Conservation (phyloP, 2,329 filamentous ascomycete genomes). For the Cytospora leucostoma region DNA sequence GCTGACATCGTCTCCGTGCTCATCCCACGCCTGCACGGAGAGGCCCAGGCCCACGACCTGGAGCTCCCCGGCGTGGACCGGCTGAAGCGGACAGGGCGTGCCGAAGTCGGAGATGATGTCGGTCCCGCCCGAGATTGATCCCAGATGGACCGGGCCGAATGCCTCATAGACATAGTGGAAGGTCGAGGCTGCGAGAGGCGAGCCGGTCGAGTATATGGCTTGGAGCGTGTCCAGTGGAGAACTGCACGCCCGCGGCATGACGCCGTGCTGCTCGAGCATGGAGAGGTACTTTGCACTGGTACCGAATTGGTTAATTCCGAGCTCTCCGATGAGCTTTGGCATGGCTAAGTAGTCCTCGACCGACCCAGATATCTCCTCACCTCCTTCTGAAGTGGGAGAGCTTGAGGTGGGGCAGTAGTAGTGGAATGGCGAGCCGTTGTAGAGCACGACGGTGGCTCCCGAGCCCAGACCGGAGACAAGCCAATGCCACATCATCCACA, state of each 20-base stretch:
- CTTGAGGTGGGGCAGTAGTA: no score
- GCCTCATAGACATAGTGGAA: no score
- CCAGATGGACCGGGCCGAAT: no score
- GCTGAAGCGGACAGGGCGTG: no score
- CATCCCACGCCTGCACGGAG: no score
- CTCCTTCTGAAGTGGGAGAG: no score
- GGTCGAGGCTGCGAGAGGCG: no score
- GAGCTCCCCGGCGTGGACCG: slow-evolving; percentile 47
- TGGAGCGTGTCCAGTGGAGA: slow-evolving; percentile 67
- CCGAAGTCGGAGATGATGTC: no score
- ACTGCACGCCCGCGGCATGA: slow-evolving; percentile 64
- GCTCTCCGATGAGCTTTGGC: slow-evolving; percentile 17
- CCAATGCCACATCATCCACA: slow-evolving; percentile 29
- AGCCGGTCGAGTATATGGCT: no score
- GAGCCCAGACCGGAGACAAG: slow-evolving; percentile 23
- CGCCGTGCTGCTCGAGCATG: slow-evolving; percentile 51
- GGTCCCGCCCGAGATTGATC: no score
- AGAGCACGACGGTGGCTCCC: slow-evolving; percentile 27
- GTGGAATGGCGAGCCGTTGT: slow-evolving; percentile 31
- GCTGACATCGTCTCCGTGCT: slow-evolving; percentile 46
- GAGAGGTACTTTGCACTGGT: slow-evolving; percentile 46
- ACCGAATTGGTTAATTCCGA: slow-evolving; percentile 37
- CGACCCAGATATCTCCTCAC: no score
- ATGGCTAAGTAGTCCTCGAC: slow-evolving; percentile 20
- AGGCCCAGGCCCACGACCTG: slow-evolving; percentile 47